Evolutionary conservation across 306 rosid genomes (phyloP).

Genomic region (Canavalia gladiata): DNA sequence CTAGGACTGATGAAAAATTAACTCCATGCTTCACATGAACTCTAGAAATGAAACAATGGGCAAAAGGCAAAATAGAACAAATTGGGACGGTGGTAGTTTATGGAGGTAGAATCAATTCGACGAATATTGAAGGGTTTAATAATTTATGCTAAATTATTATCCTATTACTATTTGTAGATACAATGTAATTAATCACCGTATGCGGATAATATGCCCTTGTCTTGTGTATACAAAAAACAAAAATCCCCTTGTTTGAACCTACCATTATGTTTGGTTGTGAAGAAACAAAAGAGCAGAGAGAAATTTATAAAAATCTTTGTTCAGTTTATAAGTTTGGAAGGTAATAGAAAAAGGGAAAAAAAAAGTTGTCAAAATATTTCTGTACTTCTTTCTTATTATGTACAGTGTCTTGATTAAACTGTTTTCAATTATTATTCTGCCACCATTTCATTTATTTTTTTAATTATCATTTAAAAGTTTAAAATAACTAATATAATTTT

Average conservation of each 20-base stretch:
- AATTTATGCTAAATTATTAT: slow-evolving; percentile 20
- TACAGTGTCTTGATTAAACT: too few relatives aligned
- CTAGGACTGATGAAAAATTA: slow-evolving; percentile 22
- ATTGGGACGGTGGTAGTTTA: slow-evolving; percentile 38
- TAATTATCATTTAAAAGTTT: too few relatives aligned
- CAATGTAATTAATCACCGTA: slow-evolving; percentile 42
- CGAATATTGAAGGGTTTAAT: slow-evolving; percentile 33
- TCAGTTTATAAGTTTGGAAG: too few relatives aligned
- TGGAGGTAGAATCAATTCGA: slow-evolving; percentile 42
- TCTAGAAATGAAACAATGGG: slow-evolving; percentile 36
- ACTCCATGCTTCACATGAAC: slow-evolving; percentile 36
- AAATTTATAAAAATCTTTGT: too few relatives aligned
- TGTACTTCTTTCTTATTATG: too few relatives aligned
- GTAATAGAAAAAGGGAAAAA: too few relatives aligned
- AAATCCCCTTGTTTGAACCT: neutral
- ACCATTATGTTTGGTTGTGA: neutral
- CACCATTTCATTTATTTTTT: too few relatives aligned
- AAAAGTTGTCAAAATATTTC: too few relatives aligned
- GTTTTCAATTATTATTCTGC: too few relatives aligned
- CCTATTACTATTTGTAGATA: slow-evolving; percentile 43
- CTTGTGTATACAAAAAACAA: neutral
- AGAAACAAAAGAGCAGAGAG: too few relatives aligned
- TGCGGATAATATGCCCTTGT: neutral
- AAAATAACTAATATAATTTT: too few relatives aligned
- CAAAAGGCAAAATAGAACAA: neutral